A percentile compares a stretch with the other conserved stretches of the same genome.
Evolutionary conservation across 2,329 filamentous ascomycete genomes (phyloP).

Genomic region (Colletotrichum zoysiae): DNA sequence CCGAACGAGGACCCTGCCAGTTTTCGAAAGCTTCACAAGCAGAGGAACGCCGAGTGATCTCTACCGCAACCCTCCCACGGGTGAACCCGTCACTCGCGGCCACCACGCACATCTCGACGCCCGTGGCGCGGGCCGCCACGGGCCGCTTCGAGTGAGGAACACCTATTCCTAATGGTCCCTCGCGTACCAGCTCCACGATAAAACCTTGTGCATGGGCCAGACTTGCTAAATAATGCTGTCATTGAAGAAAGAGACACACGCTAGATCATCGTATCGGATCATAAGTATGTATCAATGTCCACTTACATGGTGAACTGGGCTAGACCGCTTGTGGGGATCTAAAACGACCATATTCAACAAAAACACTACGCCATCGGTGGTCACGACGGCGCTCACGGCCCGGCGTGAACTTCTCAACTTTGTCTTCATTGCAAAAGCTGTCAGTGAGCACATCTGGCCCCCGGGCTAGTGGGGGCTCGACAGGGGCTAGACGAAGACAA

Average conservation of each 20-base stretch:
- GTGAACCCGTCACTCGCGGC: neutral
- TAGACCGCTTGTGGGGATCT: too few species aligned
- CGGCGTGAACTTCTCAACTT: neutral
- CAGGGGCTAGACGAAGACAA: constrained; percentile 1
- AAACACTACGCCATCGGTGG: too few species aligned
- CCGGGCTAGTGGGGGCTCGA: neutral
- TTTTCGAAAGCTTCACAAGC: too few species aligned
- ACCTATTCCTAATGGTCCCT: neutral
- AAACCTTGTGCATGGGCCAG: neutral
- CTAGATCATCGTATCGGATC: too few species aligned
- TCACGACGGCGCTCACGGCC: neutral
- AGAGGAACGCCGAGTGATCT: too few species aligned
- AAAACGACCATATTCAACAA: too few species aligned
- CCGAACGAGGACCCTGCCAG: too few species aligned
- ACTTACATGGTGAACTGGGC: too few species aligned
- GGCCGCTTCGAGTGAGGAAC: too few species aligned
- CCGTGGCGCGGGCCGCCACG: neutral
- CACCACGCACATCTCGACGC: constrained; percentile 1
- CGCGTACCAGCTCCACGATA: neutral
- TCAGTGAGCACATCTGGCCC: constrained; percentile 15
- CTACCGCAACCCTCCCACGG: neutral
- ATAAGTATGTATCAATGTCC: too few species aligned
- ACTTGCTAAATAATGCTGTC: neutral
- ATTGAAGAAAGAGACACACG: neutral
- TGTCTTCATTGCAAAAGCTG: neutral